These are phyloP conservation scores for Talaromyces islandicus DNA, from an alignment of 2,329 filamentous ascomycete genomes.

Conservation along the genomic window DNA sequence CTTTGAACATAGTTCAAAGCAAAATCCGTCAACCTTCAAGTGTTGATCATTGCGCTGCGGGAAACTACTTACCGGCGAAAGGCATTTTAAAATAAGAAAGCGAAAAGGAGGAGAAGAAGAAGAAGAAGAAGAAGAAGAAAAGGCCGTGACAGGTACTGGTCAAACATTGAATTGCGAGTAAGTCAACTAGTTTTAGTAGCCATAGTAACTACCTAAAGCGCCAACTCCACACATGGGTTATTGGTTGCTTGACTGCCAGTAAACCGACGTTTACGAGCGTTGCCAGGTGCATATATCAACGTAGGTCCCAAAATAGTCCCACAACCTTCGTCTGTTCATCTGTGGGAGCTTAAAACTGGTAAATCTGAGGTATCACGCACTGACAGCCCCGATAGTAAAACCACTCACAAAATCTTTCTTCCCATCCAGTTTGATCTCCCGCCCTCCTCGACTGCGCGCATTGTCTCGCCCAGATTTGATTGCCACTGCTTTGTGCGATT, in stretches of 20 bases:
- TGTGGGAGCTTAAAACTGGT: too few species aligned
- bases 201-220: background rate
- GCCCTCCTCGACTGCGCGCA: constrained; percentile 1
- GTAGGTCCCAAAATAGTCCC: background rate
- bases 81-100: too few species aligned
- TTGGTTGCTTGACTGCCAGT: too few species aligned
- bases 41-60: background rate
- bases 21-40: background rate
- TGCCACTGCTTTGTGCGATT: constrained; percentile 3
- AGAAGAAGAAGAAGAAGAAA: too few species aligned
- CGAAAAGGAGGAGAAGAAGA: too few species aligned
- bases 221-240: background rate
- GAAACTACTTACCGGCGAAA: background rate
- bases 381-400: background rate
- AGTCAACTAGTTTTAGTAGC: background rate
- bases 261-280: too few species aligned
- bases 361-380: background rate
- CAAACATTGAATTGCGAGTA: background rate
- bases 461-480: constrained; percentile 1
- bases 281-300: too few species aligned
- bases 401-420: background rate
- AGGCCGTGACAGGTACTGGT: background rate
- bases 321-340: background rate
- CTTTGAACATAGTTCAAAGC: too few species aligned
- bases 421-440: constrained; percentile 20